Evolutionary conservation across 2,329 filamentous ascomycete genomes (phyloP).

Genomic region (Hymenoscyphus infarciens): DNA sequence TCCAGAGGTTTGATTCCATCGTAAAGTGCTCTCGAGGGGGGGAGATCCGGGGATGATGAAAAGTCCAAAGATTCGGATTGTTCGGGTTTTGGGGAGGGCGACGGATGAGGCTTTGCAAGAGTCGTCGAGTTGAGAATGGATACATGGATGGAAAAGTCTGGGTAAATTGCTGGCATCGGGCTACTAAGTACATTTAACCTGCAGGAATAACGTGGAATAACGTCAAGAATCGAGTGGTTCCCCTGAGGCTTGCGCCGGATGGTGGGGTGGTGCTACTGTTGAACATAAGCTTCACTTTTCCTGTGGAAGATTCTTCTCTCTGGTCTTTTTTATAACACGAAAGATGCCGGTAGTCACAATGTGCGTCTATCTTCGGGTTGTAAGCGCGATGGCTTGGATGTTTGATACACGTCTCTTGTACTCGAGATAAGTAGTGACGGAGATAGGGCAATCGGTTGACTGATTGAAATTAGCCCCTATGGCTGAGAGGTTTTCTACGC

Average conservation of each 20-base stretch:
- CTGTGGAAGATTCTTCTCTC: neutral
- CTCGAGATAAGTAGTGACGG: too few species aligned
- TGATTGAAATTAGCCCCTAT: too few species aligned
- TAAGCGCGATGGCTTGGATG: neutral
- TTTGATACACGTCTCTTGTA: too few species aligned
- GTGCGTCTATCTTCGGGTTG: neutral
- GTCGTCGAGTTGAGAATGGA: too few species aligned
- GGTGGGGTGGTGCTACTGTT: neutral
- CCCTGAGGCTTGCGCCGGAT: conserved; percentile 1
- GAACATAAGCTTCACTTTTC: neutral
- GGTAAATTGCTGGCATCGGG: neutral
- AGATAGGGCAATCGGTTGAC: too few species aligned
- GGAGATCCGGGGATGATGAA: too few species aligned
- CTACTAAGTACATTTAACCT: neutral
- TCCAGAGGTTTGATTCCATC: neutral
- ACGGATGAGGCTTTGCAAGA: too few species aligned
- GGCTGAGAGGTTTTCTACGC: too few species aligned
- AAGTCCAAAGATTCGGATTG: too few species aligned
- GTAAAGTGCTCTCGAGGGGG: too few species aligned
- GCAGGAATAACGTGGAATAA: neutral
- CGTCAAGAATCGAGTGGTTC: neutral
- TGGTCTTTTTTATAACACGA: neutral
- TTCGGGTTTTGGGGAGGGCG: too few species aligned
- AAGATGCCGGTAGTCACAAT: neutral
- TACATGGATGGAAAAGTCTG: neutral